phyloP scores from a whole-genome alignment of 2,329 filamentous ascomycete genomes.

The Aquanectria penicillioides region DNA sequence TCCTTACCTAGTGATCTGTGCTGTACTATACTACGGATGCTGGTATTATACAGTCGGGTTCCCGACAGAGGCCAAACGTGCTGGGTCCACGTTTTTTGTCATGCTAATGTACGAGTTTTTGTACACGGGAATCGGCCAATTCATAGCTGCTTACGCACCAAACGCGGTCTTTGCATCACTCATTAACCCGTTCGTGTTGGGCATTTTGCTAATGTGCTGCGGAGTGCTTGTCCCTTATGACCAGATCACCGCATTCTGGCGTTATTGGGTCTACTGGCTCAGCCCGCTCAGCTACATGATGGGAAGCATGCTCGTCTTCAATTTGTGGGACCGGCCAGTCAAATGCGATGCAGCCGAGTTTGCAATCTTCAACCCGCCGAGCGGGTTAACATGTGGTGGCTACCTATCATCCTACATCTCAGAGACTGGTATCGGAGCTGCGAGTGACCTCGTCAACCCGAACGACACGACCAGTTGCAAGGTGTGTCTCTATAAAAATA shows the following conservation, averaged over 20 bases:
- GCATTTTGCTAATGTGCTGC: conserved; percentile 74
- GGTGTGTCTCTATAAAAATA: background rate
- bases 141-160: conserved; percentile 68
- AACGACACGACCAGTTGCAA: background rate
- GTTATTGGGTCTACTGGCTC: conserved; percentile 70
- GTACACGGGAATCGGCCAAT: too few species aligned
- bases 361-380: background rate
- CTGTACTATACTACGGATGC: too few species aligned
- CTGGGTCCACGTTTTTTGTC: too few species aligned
- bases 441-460: background rate
- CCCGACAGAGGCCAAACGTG: too few species aligned
- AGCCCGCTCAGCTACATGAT: conserved; percentile 72
- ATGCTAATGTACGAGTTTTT: too few species aligned
- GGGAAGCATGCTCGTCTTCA: conserved; percentile 63
- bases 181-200: conserved; percentile 65
- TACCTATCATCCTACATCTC: background rate
- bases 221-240: conserved; percentile 76
- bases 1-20: too few species aligned
- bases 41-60: too few species aligned
- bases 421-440: background rate
- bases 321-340: background rate
- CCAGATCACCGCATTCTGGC: conserved; percentile 74
- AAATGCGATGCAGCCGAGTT: background rate
- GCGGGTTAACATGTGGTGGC: background rate
- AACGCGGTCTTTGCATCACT: conserved; percentile 68